phyloP scores from a whole-genome alignment of 495 filamentous ascomycete species.

The Tuber microsphaerosporum region DNA sequence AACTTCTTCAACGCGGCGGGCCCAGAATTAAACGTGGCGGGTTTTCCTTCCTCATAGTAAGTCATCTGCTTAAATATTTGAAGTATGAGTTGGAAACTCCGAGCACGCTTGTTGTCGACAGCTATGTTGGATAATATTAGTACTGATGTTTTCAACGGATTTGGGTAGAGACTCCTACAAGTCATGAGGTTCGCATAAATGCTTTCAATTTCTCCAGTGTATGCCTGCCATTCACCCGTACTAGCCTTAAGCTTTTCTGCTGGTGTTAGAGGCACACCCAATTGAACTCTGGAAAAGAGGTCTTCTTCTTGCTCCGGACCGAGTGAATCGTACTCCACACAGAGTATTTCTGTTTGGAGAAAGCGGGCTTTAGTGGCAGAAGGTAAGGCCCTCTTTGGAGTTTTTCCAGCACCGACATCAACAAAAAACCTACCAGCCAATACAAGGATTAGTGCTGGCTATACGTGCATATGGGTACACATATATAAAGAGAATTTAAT shows the following conservation, averaged over 20 bases:
- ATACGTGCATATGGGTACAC: not conserved
- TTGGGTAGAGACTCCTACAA: slow-evolving; percentile 31
- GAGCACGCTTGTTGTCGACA: slow-evolving; percentile 40
- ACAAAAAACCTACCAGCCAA: slow-evolving; percentile 27
- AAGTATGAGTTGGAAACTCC: slow-evolving; percentile 42
- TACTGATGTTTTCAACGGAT: not conserved
- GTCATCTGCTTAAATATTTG: slow-evolving; percentile 39
- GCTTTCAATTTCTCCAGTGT: slow-evolving; percentile 44
- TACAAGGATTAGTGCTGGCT: not conserved
- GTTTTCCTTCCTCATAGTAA: slow-evolving; percentile 21
- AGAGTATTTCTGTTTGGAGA: slow-evolving; percentile 42
- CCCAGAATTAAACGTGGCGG: slow-evolving; percentile 26
- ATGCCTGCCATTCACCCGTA: slow-evolving; percentile 47
- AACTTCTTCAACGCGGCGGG: slow-evolving; percentile 29
- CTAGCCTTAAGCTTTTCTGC: slow-evolving; percentile 50
- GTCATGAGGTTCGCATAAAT: slow-evolving; percentile 43
- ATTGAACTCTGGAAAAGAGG: slow-evolving; percentile 48
- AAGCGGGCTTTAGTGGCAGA: slow-evolving; percentile 43
- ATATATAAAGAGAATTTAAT: not conserved
- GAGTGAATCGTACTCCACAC: slow-evolving; percentile 45
- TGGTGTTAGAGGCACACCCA: slow-evolving; percentile 46
- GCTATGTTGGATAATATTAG: slow-evolving; percentile 34
- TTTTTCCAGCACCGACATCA: slow-evolving; percentile 17
- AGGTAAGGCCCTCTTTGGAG: slow-evolving; percentile 31
- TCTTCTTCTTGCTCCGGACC: slow-evolving; percentile 47